A percentile compares a stretch with the other conserved stretches of the same genome.
These are phyloP conservation scores for Cladorrhinum samala DNA, from an alignment of 495 filamentous ascomycete genomes.

Conservation along the genomic window DNA sequence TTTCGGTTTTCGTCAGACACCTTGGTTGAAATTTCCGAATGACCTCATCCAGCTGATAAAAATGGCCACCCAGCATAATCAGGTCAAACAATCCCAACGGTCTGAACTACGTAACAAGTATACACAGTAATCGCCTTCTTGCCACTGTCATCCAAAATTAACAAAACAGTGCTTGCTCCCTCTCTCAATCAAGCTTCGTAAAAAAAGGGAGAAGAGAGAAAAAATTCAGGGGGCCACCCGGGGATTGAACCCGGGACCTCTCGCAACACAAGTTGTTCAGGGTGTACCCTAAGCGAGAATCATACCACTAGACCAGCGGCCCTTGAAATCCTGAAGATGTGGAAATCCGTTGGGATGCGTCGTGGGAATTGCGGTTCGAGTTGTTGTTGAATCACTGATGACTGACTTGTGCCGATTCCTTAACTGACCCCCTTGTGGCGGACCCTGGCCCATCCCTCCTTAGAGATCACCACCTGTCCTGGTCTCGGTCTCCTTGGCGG, in stretches of 20 bases:
- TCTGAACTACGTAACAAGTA: too few species aligned
- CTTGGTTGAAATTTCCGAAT: too few species aligned
- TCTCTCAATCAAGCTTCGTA: neutral
- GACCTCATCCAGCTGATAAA: too few species aligned
- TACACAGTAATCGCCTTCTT: too few species aligned
- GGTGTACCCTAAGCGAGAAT: slow-evolving; percentile 21
- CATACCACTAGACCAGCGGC: slow-evolving; percentile 24
- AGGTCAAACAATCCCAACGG: too few species aligned
- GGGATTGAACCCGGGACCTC: slow-evolving; percentile 22
- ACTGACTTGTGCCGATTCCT: too few species aligned
- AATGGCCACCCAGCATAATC: too few species aligned
- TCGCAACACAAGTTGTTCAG: slow-evolving; percentile 13
- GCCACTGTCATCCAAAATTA: neutral
- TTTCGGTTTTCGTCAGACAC: too few species aligned
- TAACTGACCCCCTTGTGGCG: neutral
- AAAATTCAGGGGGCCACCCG: slow-evolving; percentile 18
- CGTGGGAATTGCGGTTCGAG: neutral
- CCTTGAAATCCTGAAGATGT: slow-evolving; percentile 8
- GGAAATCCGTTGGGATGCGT: slow-evolving; percentile 2
- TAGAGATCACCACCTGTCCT: neutral
- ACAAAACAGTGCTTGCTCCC: neutral
- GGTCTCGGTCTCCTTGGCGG: neutral
- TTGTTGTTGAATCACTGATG: neutral
- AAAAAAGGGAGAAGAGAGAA: slow-evolving; percentile 4
- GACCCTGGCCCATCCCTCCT: neutral